Conservation (phyloP, 108 stramenopile species). For the Schizochytrium sp. region DNA sequence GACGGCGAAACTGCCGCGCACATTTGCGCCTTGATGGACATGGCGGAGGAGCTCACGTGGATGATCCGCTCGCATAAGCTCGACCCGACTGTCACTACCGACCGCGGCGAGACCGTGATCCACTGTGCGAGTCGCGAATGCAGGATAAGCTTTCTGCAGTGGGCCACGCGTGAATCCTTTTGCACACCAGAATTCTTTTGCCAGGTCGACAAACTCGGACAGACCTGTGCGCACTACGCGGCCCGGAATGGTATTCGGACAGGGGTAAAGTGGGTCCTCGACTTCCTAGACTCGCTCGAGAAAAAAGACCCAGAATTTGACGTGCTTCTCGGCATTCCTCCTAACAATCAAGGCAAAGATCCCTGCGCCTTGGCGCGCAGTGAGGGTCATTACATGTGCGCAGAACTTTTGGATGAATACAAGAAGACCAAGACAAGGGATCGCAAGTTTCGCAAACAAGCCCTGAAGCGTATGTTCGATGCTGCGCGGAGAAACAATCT, state of each 20-base stretch:
- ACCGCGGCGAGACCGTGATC: neutral
- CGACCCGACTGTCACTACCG: neutral
- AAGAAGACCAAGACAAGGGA: neutral
- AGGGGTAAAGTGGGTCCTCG: neutral
- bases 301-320: neutral
- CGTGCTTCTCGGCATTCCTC: neutral
- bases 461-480: neutral
- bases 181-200: neutral
- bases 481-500: neutral
- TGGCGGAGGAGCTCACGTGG: neutral
- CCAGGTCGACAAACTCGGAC: neutral
- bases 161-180: neutral
- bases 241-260: neutral
- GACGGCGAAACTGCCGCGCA: neutral
- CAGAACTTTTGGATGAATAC: neutral
- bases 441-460: neutral
- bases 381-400: neutral
- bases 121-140: neutral
- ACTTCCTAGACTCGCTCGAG: neutral
- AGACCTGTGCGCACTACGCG: neutral
- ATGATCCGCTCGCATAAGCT: neutral
- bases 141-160: slow-evolving; percentile 4
- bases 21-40: slow-evolving; percentile 7
- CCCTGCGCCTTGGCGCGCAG: neutral
- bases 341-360: neutral